Base-by-base conservation (phyloP, 306 rosid genomes). In the Lupinus albus region DNA sequence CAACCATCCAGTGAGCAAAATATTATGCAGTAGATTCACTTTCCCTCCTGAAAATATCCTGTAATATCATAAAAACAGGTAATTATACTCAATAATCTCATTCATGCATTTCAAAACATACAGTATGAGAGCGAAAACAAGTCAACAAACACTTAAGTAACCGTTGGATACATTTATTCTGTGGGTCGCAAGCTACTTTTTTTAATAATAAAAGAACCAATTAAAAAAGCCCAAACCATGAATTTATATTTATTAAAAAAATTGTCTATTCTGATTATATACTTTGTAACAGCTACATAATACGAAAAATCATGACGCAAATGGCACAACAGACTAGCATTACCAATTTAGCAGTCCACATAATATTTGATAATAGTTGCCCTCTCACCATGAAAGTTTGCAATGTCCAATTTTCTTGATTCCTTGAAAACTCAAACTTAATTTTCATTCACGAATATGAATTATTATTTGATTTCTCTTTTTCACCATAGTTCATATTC, bases 31-130 rank as follows among this genome's bases (percentile, higher is more conserved):
- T 54, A 20, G 85, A 51, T 72, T 78, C 83, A 1, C 79, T 69
- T 71, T 74, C 81, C 65, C 67, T 78, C 67, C 78, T 60, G 68
- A 84, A 64, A 69, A 84, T 18, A 25, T 62, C 79, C 83, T 72
- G 78, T 62, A 25, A 73, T 50, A 64, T 16, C 66, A 81, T 39
- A 36, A 56, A 64, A 41, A n/a, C 52, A 53, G 13, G 2, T 7
- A 6, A 49, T 74, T 67, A 73, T 25, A 75, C 16, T 56, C 61
- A 52, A 64, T 59, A 64, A 53, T 56, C 46, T 74, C 46, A 36
- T 15, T 54, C 72, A 20, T 18, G 49, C 56, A 71, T 52, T 33
- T 36, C 18, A 9, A 64, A 7, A 35, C 50, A 71, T 64, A 20
- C 6, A 42, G 35, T 61, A 18, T 0, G 17, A 51, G 44, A 57